Conservation (phyloP, 768 basidiomycete genomes). For the Lactarius quietus region DNA sequence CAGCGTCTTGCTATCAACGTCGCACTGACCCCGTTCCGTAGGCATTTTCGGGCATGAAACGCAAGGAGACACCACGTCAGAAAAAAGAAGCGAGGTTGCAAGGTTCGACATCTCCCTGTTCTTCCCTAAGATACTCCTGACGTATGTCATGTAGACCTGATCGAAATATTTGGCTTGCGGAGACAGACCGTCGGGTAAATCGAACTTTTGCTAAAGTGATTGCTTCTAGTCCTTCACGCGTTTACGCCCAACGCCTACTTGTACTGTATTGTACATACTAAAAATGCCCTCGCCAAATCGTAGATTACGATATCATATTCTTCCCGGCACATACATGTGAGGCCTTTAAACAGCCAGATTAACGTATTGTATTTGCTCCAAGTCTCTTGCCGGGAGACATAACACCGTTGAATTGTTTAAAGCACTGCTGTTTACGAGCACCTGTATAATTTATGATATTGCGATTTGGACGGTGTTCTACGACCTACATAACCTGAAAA, state of each 20-base stretch:
- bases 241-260: not conserved
- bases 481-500: not conserved
- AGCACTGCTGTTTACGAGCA: not conserved
- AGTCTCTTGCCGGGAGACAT: not conserved
- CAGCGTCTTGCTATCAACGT: not conserved
- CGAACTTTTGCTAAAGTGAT: not conserved
- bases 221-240: no score
- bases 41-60: slow-evolving; percentile 84
- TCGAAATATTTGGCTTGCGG: slow-evolving; percentile 25
- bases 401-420: not conserved
- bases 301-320: not conserved
- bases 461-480: not conserved
- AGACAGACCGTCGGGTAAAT: slow-evolving; percentile 5
- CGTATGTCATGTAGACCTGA: slow-evolving; percentile 14
- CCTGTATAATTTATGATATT: not conserved
- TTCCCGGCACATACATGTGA: not conserved
- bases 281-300: not conserved
- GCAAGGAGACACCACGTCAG: slow-evolving; percentile 68
- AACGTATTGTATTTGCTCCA: not conserved
- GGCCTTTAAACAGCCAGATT: not conserved
- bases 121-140: not conserved
- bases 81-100: slow-evolving; percentile 79
- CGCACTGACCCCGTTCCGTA: slow-evolving; percentile 30
- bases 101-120: slow-evolving; percentile 42
- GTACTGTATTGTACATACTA: not conserved